phyloP scores from a whole-genome alignment of 805 yeast genomes.

The Candida boidinii region DNA sequence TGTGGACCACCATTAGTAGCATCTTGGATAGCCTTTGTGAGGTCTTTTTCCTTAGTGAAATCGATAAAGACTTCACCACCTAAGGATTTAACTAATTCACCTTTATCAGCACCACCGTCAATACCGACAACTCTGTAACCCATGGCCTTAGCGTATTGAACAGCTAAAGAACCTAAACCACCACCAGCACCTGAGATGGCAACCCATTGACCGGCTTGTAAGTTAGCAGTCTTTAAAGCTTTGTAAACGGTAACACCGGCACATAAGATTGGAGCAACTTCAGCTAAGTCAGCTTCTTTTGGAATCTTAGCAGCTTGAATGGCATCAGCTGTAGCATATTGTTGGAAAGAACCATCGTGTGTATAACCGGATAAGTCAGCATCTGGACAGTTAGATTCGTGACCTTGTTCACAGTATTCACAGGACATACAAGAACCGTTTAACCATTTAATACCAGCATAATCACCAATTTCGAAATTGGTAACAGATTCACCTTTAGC shows the following conservation, averaged over 20 bases:
- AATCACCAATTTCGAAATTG: constrained; percentile 56
- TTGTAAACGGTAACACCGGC: constrained; percentile 49
- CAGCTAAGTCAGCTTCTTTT: constrained; percentile 36
- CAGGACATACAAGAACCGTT: constrained; percentile 59
- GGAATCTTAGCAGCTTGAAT: constrained; percentile 42
- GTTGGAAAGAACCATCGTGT: constrained; percentile 55
- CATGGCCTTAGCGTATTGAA: constrained; percentile 42
- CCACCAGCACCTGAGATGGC: constrained; percentile 45
- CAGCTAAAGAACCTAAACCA: constrained; percentile 42
- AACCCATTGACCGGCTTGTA: constrained; percentile 42
- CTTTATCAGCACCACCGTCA: constrained; percentile 41
- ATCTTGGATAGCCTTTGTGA: constrained; percentile 30
- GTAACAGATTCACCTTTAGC: constrained; percentile 51
- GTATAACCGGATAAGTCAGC: constrained; percentile 72
- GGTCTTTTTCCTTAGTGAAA: constrained; percentile 30
- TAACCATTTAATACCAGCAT: constrained; percentile 63
- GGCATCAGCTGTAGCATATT: constrained; percentile 46
- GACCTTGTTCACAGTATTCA: constrained; percentile 51
- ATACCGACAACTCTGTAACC: constrained; percentile 40
- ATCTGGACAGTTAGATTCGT: constrained; percentile 58
- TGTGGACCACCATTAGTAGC: constrained; percentile 45
- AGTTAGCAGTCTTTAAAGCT: constrained; percentile 41
- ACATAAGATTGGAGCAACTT: constrained; percentile 41
- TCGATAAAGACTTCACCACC: constrained; percentile 43
- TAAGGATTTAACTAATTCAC: constrained; percentile 27